Percentiles rank a stretch among this genome's conserved stretches.
Evolutionary conservation across 2,329 filamentous ascomycete genomes (phyloP).

Genomic region (Phialophora expanda): DNA sequence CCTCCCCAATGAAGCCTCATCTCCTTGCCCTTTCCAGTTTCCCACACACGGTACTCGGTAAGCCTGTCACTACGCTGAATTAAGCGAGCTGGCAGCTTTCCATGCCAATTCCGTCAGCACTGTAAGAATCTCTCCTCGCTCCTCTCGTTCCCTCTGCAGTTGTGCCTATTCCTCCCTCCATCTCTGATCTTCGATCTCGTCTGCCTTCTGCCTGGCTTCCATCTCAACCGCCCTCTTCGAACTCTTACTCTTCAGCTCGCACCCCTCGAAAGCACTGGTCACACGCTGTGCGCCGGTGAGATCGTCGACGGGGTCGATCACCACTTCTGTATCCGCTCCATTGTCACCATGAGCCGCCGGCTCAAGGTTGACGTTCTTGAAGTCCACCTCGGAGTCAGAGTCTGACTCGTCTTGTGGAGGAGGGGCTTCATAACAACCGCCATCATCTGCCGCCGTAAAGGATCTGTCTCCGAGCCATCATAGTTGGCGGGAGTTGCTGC

Average conservation of each 20-base stretch:
- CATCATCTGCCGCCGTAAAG: background rate
- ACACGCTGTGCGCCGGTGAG: background rate
- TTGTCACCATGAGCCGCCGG: background rate
- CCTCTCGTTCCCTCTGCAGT: background rate
- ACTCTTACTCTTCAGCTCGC: background rate
- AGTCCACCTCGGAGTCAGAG: background rate
- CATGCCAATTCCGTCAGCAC: background rate
- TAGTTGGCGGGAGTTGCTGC: background rate
- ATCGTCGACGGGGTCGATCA: background rate
- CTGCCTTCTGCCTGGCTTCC: background rate
- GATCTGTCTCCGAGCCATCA: background rate
- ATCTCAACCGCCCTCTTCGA: background rate
- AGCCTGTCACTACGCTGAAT: background rate
- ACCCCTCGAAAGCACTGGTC: background rate
- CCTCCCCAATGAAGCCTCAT: background rate
- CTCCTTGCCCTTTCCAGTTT: background rate
- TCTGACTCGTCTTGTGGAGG: background rate
- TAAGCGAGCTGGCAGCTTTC: background rate
- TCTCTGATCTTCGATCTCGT: background rate
- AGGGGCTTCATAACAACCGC: background rate
- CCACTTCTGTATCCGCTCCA: background rate
- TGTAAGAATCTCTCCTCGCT: background rate
- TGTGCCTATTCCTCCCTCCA: background rate
- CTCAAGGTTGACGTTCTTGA: background rate
- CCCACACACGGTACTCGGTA: background rate